These are phyloP conservation scores for Lodderomyces pseudojiufengensis DNA, from an alignment of 1,139 yeast species.

Conservation along the genomic window DNA sequence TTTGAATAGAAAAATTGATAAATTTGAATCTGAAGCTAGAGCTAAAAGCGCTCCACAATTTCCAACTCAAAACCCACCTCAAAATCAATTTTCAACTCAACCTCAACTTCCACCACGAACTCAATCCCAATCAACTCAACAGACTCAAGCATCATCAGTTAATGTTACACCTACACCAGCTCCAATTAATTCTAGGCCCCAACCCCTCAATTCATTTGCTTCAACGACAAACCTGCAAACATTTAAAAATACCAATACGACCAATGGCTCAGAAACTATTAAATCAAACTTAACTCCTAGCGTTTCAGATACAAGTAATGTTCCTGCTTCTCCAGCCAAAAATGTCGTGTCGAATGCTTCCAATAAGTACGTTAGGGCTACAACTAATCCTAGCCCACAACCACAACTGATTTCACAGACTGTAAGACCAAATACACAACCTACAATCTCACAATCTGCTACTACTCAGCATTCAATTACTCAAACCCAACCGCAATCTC, in stretches of 20 bases:
- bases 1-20: slow-evolving; percentile 42
- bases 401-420: no score
- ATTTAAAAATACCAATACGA: no score
- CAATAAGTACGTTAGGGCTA: no score
- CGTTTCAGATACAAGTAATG: no score
- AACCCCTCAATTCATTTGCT: no score
- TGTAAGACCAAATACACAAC: no score
- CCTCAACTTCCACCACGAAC: slow-evolving; percentile 1
- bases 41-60: not conserved
- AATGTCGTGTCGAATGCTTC: slow-evolving; percentile 1
- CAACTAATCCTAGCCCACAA: no score
- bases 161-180: slow-evolving; percentile 5
- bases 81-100: not conserved
- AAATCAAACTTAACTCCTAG: no score
- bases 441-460: not conserved
- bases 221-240: no score
- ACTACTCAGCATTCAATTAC: no score
- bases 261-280: no score
- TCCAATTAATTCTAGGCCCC: slow-evolving; percentile 1
- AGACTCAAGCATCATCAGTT: not conserved
- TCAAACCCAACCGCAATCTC: not conserved
- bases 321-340: slow-evolving; percentile 5
- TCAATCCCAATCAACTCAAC: no score
- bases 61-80: not conserved
- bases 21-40: slow-evolving; percentile 19